Evolutionary conservation across 345 rosid genomes (phyloP).

Genomic region (Draba incana): DNA sequence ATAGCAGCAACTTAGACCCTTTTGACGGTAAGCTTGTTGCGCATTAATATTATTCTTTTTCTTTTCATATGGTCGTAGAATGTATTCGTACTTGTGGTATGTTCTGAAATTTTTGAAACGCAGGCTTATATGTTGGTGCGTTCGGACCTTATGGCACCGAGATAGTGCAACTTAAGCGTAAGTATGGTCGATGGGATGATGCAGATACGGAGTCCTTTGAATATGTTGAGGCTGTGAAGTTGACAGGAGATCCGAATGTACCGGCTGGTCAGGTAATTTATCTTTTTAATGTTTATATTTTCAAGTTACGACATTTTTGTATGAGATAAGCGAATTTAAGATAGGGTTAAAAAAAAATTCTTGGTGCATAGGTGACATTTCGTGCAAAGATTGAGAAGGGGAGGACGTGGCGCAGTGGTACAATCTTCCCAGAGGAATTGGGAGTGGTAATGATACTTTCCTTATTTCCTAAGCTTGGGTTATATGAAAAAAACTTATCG

Average conservation of each 20-base stretch:
- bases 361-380: constrained; percentile 74
- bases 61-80: constrained; percentile 17
- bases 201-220: constrained; percentile 82
- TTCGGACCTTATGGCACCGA: constrained; percentile 96
- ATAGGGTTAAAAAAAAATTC: constrained; percentile 11
- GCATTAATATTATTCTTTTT: constrained; percentile 22
- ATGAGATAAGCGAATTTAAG: background rate
- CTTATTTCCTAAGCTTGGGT: constrained; percentile 28
- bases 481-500: background rate
- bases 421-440: constrained; percentile 79
- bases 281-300: constrained; percentile 4
- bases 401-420: constrained; percentile 59
- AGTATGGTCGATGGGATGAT: constrained; percentile 83
- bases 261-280: constrained; percentile 91
- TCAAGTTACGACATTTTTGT: background rate
- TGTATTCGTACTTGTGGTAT: constrained; percentile 12
- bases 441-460: constrained; percentile 72
- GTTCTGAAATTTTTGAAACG: constrained; percentile 38
- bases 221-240: constrained; percentile 95
- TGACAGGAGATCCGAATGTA: constrained; percentile 98
- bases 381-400: constrained; percentile 93
- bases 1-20: constrained; percentile 75
- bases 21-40: constrained; percentile 64
- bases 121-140: constrained; percentile 93
- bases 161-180: constrained; percentile 88